Evolutionary conservation across 1,139 yeast species (phyloP), one percentile per base, ranked within the genome.

Genomic region (Protomyces macrosporus): DNA sequence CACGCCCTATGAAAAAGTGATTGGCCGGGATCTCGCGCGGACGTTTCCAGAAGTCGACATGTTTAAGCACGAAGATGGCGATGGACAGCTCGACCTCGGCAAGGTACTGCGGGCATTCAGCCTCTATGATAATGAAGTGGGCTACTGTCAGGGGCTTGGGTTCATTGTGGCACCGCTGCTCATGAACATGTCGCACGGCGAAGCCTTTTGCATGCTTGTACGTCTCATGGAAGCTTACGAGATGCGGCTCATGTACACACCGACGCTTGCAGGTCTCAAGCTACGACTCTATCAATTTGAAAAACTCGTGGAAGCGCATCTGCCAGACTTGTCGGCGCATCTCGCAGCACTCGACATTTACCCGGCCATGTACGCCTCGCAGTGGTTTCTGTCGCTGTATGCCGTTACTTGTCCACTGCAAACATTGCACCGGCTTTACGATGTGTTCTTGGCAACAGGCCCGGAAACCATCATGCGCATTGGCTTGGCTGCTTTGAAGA

Each of bases 361-460:
- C 36, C 71, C 71, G 59, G 67, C 72, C 48, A 73, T 75, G 64
- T 76, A 75, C 62, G 77, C 76, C 2, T 72, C 76, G 60, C 89
- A 85, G 71, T 85, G 90, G 90, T 85, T 87, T 79, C 72, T 85
- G 65, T 82, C 88, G 1, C 81, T 85, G 69, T 80, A 81, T 70
- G 84, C 87, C 1, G 84, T 84, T 48, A 86, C 87, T 57, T 80
- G 86, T 33, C 89, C 79, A 58, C 79, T 75, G 73, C 79, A 65
- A 70, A 84, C 74, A 79, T 79, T 74, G 73, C 82, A 77, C 68
- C 82, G 76, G 73, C 79, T 72, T 75, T 85, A 81, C 81, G 88
- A 78, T 75, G 77, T 76, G 72, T 82, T 77, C 67, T 72, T 85
- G 66, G 76, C 85, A 45, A 87, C 85, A 73, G 90, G 90, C 12